Base-by-base conservation (phyloP, 306 rosid genomes). In the Acacia acuminata region DNA sequence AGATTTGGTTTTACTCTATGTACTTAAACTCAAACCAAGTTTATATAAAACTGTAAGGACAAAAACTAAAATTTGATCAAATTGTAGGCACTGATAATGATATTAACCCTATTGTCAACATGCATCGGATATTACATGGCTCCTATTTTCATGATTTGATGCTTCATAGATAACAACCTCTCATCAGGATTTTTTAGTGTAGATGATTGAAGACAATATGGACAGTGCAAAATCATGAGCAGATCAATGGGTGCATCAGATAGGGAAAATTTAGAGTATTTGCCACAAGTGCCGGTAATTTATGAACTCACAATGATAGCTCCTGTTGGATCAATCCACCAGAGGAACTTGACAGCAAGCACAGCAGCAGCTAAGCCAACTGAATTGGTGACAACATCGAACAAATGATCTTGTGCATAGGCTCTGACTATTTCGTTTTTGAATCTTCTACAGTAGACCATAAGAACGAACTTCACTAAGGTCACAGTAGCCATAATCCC, bases 321-420 rank as follows among this genome's bases (percentile, higher is more conserved):
- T 82, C 98, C 98, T 20, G 81, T 3, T 55, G 98, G 97, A 83
- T 94, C 98, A 81, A 91, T 86, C 98, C 97, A 92, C 94, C 94
- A 91, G 58, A 3, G 0, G 79, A 67, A 88, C 76, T 82, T 88
- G 86, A 79, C 86, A 64, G 98, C 94, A 19, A 94, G 86, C 14
- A 90, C 88, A 34, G 98, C 98, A 77, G 98, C 97, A 71, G 89
- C 92, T 82, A 91, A 83, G 42, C 98, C 98, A n/a, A 94, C 90
- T 0, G 97, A 90, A 85, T 94, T 94, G 25, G 97, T 91, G 73
- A 91, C 11, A 40, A 94, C 98, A 72, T 93, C 97, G 8, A 93
- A 93, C 0, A 91, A 30, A 85, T 91, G 98, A 65, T 91, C 98
- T 81, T 91, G 97, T 5, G 97, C 97, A 79, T 91, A 93, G 11